Conservation (phyloP, 495 filamentous ascomycete genomes). For the Lasiosphaeriaceae sp. region DNA sequence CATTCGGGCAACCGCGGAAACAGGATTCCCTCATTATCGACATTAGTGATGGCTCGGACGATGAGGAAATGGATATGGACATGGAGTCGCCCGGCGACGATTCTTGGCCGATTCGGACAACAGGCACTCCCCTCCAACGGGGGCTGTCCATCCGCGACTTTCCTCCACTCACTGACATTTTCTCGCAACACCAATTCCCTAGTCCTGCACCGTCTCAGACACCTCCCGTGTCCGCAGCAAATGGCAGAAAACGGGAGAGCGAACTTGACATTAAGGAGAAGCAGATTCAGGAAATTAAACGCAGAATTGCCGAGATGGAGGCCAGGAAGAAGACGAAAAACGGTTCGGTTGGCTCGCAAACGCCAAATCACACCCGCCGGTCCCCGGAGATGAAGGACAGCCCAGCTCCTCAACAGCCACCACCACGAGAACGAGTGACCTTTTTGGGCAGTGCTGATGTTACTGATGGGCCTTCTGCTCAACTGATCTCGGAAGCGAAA, state of each 20-base stretch:
- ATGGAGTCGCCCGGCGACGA: slow-evolving; percentile 45
- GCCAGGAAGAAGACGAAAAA: slow-evolving; percentile 50
- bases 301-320: slow-evolving; percentile 73
- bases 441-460: slow-evolving; percentile 9
- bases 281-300: slow-evolving; percentile 70
- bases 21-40: slow-evolving; percentile 65
- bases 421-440: not conserved
- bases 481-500: slow-evolving; percentile 15
- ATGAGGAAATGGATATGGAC: slow-evolving; percentile 49
- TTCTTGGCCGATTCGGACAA: slow-evolving; percentile 20
- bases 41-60: slow-evolving; percentile 55
- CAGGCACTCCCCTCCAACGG: slow-evolving; percentile 22
- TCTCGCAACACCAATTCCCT: slow-evolving; percentile 32
- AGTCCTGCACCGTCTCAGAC: slow-evolving; percentile 39
- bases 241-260: slow-evolving; percentile 32
- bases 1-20: slow-evolving; percentile 53
- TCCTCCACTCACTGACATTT: slow-evolving; percentile 41
- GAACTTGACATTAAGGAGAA: slow-evolving; percentile 62
- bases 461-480: slow-evolving; percentile 16
- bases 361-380: slow-evolving; percentile 25
- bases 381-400: slow-evolving; percentile 32
- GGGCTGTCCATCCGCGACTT: slow-evolving; percentile 39
- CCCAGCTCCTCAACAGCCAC: slow-evolving; percentile 8
- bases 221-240: slow-evolving; percentile 23
- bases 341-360: slow-evolving; percentile 17